Conservation (phyloP, 1,284 basidiomycete species). For the Flammula alnicola region DNA sequence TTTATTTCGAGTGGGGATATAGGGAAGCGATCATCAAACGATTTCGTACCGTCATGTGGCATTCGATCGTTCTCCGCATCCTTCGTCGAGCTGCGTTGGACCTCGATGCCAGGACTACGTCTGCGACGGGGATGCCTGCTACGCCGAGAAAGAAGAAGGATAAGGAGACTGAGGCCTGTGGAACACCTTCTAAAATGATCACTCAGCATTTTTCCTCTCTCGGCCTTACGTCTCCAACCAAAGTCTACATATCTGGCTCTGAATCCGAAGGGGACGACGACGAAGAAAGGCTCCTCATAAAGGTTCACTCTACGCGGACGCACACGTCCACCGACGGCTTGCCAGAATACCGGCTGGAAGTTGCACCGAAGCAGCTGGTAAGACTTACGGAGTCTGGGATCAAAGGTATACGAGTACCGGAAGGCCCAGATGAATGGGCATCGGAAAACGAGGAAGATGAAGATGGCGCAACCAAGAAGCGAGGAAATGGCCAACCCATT, state of each 20-base stretch:
- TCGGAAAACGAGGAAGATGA: slow-evolving; percentile 48
- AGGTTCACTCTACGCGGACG: slow-evolving; percentile 42
- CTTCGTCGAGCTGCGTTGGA: slow-evolving; percentile 64
- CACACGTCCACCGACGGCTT: slow-evolving; percentile 73
- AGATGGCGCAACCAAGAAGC: slow-evolving; percentile 37
- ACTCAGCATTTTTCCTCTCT: slow-evolving; percentile 57
- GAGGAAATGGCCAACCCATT: slow-evolving; percentile 45
- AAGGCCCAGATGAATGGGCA: slow-evolving; percentile 55
- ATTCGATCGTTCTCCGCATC: slow-evolving; percentile 65
- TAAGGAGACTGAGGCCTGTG: slow-evolving; percentile 17
- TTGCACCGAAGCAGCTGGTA: slow-evolving; percentile 68
- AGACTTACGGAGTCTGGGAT: slow-evolving; percentile 66
- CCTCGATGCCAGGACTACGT: slow-evolving; percentile 30
- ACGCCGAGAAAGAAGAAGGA: slow-evolving; percentile 45
- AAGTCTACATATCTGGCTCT: slow-evolving; percentile 25
- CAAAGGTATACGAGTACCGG: slow-evolving; percentile 58
- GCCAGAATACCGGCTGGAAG: slow-evolving; percentile 75
- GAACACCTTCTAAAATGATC: slow-evolving; percentile 63
- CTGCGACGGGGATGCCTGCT: slow-evolving; percentile 25
- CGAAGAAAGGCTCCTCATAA: slow-evolving; percentile 41
- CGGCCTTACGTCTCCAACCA: slow-evolving; percentile 31
- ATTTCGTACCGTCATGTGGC: slow-evolving; percentile 80
- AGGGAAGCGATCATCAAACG: slow-evolving; percentile 78
- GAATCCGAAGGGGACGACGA: slow-evolving; percentile 37
- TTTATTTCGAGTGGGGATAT: slow-evolving; percentile 90